Percentiles rank a stretch among this genome's conserved stretches.
Conservation (phyloP, 768 basidiomycete genomes). For the Phylloporus sp. region DNA sequence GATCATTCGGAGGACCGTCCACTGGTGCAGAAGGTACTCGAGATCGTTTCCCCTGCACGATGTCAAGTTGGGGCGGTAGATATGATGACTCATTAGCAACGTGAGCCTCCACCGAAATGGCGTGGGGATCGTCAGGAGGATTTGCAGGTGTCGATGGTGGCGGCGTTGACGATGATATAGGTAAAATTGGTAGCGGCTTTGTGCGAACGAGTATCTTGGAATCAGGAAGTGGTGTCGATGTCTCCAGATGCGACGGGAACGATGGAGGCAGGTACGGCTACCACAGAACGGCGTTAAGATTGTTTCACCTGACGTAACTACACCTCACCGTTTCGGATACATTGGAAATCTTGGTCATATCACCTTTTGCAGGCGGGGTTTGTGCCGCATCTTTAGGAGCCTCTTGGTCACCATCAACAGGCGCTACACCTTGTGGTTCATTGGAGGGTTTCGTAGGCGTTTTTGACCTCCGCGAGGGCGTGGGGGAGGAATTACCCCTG, state of each 20-base stretch:
- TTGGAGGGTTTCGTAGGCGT: slow-evolving; percentile 8
- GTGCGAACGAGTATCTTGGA: slow-evolving; percentile 23
- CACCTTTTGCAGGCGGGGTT: slow-evolving; percentile 2
- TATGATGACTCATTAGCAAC: slow-evolving; percentile 10
- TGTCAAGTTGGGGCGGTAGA: slow-evolving; percentile 14
- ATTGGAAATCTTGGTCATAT: slow-evolving; percentile 29
- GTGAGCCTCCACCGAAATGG: slow-evolving; percentile 2
- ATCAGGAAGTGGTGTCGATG: slow-evolving; percentile 48
- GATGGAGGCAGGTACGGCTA: slow-evolving; percentile 54
- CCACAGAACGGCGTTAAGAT: slow-evolving; percentile 13
- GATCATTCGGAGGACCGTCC: slow-evolving; percentile 18
- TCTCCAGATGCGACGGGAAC: slow-evolving; percentile 48
- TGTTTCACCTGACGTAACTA: slow-evolving; percentile 1
- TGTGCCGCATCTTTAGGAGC: slow-evolving; percentile 2
- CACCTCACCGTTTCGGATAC: slow-evolving; percentile 37
- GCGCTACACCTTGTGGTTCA: not conserved
- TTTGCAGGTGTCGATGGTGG: slow-evolving; percentile 20
- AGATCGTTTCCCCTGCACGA: slow-evolving; percentile 27
- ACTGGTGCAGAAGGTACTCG: slow-evolving; percentile 24
- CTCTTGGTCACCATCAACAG: slow-evolving; percentile 1
- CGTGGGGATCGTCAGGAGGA: slow-evolving; percentile 18
- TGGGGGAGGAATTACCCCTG: slow-evolving; percentile 5
- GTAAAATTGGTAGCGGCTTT: slow-evolving; percentile 45
- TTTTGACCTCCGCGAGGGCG: slow-evolving; percentile 11
- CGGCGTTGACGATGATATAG: slow-evolving; percentile 24